A percentile compares a stretch with the other conserved stretches of the same genome.
Conservation (phyloP, 805 yeast species). For the Candida xyloterini region DNA sequence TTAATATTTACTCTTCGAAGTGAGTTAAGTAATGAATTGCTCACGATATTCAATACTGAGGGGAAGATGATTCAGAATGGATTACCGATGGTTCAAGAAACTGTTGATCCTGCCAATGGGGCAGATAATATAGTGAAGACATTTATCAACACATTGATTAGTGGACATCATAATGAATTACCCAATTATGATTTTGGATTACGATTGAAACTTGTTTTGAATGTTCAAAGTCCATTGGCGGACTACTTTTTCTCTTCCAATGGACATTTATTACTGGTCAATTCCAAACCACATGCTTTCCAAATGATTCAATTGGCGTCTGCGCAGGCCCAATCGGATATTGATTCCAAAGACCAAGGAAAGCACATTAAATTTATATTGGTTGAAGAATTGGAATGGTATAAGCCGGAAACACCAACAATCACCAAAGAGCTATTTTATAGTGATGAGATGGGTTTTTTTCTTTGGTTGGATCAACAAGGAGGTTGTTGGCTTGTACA, state of each 20-base stretch:
- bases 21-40: constrained; percentile 30
- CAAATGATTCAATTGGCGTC: constrained; percentile 30
- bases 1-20: constrained; percentile 40
- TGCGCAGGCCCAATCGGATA: constrained; percentile 11
- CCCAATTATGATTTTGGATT: constrained; percentile 34
- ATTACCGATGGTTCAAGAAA: constrained; percentile 20
- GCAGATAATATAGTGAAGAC: constrained; percentile 23
- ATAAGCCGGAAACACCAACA: constrained; percentile 15
- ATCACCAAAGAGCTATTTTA: constrained; percentile 20
- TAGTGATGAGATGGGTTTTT: constrained; percentile 25
- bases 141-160: constrained; percentile 28
- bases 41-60: constrained; percentile 29
- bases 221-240: constrained; percentile 32
- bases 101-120: constrained; percentile 9
- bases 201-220: constrained; percentile 34
- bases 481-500: constrained; percentile 32
- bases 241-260: constrained; percentile 29
- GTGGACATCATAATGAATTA: constrained; percentile 20
- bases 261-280: constrained; percentile 28
- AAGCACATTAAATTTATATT: constrained; percentile 29
- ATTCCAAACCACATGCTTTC: constrained; percentile 34
- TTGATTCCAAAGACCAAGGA: constrained; percentile 22
- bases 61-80: constrained; percentile 36
- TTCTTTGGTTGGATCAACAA: constrained; percentile 30
- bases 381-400: constrained; percentile 35